Evolutionary conservation across 2,329 filamentous ascomycete genomes (phyloP).

Genomic region (Gliomastix tumulicola): DNA sequence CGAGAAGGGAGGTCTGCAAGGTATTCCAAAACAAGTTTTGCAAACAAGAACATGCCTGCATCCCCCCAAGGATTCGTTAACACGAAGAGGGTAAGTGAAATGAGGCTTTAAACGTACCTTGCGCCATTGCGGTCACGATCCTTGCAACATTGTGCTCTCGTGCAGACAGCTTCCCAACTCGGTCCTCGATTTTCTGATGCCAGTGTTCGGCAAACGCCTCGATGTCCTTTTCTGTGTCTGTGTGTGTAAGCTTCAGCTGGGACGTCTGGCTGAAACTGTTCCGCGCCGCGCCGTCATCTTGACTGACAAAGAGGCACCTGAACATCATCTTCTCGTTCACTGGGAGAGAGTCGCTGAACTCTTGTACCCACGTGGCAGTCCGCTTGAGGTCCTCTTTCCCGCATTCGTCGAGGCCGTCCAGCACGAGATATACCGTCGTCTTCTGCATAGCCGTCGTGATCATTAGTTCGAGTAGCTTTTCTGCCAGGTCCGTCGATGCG

Average conservation of each 20-base stretch:
- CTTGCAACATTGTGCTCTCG: background rate
- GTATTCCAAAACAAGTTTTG: constrained; percentile 1
- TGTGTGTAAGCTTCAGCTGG: constrained; percentile 1
- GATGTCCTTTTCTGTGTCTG: constrained; percentile 2
- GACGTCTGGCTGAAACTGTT: constrained; percentile 2
- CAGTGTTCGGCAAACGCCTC: constrained; percentile 1
- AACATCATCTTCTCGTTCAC: constrained; percentile 1
- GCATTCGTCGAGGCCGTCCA: constrained; percentile 39
- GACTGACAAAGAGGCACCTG: constrained; percentile 7
- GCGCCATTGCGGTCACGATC: constrained; percentile 2
- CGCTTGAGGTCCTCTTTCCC: constrained; percentile 15
- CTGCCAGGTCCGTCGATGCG: background rate
- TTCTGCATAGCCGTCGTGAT: too few relatives aligned
- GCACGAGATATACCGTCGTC: constrained; percentile 20
- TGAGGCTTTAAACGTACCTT: too few relatives aligned
- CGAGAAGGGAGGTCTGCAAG: background rate
- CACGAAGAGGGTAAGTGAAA: too few relatives aligned
- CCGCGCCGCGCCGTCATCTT: constrained; percentile 4
- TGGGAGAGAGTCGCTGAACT: background rate
- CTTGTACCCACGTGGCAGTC: constrained; percentile 15
- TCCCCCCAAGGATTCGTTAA: background rate
- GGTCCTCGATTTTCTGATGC: constrained; percentile 4
- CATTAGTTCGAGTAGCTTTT: too few relatives aligned
- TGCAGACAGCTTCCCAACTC: constrained; percentile 1
- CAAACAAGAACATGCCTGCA: constrained; percentile 5